Percentiles rank a stretch among this genome's conserved stretches.
These are phyloP conservation scores for Irpex rosettiformis DNA, from an alignment of 1,284 basidiomycete genomes.

Conservation along the genomic window DNA sequence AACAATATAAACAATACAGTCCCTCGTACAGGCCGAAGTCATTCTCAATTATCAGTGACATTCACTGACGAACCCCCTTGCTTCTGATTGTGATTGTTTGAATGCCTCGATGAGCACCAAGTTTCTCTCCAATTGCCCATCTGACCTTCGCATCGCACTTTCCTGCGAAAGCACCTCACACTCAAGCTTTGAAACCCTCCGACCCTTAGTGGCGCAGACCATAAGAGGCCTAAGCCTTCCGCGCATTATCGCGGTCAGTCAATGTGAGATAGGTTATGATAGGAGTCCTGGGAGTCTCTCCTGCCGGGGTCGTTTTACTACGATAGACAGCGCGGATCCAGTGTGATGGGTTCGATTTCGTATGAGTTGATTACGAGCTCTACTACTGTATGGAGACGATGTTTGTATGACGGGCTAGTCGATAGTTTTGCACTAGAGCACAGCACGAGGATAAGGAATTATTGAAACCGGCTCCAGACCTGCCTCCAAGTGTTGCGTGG, in stretches of 20 bases:
- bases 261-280: not conserved
- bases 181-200: not conserved
- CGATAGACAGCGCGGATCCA: slow-evolving; percentile 1
- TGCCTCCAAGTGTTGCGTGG: not conserved
- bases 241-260: not conserved
- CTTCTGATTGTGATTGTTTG: not conserved
- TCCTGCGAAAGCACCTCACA: not conserved
- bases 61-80: not conserved
- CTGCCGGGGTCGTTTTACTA: not conserved
- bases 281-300: not conserved
- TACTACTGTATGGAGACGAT: not conserved
- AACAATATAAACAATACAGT: not conserved
- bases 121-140: not conserved
- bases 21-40: not conserved
- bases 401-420: not conserved
- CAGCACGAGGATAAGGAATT: not conserved
- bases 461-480: not conserved
- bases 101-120: not conserved
- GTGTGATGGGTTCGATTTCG: not conserved
- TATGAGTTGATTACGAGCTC: not conserved
- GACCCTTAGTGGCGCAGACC: not conserved
- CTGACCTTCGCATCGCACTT: not conserved
- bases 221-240: not conserved
- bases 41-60: not conserved
- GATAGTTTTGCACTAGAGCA: not conserved